A percentile compares a stretch with the other conserved stretches of the same genome.
phyloP scores from a whole-genome alignment of 345 rosid genomes.

The Linum tenue region DNA sequence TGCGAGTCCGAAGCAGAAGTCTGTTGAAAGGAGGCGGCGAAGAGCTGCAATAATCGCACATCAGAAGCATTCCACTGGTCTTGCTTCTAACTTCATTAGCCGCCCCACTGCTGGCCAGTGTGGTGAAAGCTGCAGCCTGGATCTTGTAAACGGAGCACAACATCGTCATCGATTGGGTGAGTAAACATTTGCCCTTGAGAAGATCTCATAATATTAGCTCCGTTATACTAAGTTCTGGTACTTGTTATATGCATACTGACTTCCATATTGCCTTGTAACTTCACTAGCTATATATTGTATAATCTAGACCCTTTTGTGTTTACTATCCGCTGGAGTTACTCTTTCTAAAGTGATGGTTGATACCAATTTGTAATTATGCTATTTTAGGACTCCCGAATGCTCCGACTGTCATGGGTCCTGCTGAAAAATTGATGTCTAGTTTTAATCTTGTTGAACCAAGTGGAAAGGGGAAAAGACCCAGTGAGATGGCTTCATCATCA shows the following conservation, averaged over 20 bases:
- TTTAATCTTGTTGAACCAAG: slow-evolving; percentile 22
- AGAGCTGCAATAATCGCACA: slow-evolving; percentile 24
- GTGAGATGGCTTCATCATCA: slow-evolving; percentile 15
- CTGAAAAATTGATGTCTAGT: slow-evolving; percentile 17
- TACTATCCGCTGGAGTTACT: background rate
- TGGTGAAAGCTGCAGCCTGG: slow-evolving; percentile 15
- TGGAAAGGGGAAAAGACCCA: slow-evolving; percentile 17
- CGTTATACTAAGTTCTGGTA: background rate
- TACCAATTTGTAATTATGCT: slow-evolving; percentile 15
- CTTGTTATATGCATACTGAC: too few species aligned
- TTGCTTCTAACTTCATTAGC: slow-evolving; percentile 7
- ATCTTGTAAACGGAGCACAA: slow-evolving; percentile 22
- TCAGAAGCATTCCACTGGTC: slow-evolving; percentile 23
- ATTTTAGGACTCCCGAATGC: slow-evolving; percentile 26
- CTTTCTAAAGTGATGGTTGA: slow-evolving; percentile 2
- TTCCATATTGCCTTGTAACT: background rate
- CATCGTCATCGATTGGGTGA: slow-evolving; percentile 26
- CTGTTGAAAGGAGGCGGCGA: slow-evolving; percentile 32
- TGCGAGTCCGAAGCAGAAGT: slow-evolving; percentile 39
- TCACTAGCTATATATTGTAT: background rate
- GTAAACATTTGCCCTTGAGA: slow-evolving; percentile 10
- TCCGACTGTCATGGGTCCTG: slow-evolving; percentile 14
- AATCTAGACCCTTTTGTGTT: background rate
- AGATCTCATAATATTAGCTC: background rate
- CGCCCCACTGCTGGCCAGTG: slow-evolving; percentile 12